Conservation (phyloP, 2,329 filamentous ascomycete species). For the Fusarium graminum region DNA sequence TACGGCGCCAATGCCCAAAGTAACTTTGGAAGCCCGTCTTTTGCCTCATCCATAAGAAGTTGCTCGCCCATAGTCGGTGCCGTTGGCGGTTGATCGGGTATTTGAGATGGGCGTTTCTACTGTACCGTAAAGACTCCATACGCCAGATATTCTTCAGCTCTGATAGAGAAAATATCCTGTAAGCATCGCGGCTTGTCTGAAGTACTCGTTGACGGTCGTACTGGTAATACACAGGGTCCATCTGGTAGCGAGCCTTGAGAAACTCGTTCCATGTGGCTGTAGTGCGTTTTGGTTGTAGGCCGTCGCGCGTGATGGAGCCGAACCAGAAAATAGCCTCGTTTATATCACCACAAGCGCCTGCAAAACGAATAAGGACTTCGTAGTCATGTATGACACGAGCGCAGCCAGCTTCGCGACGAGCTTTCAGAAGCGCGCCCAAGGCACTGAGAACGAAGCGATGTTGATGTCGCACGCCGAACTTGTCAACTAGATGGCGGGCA, state of each 20-base stretch:
- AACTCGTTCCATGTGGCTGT: constrained; percentile 60
- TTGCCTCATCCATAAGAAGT: constrained; percentile 47
- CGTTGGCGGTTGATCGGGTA: constrained; percentile 52
- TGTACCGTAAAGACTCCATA: constrained; percentile 52
- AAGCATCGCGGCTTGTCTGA: constrained; percentile 57
- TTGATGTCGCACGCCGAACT: constrained; percentile 60
- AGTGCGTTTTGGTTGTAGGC: constrained; percentile 50
- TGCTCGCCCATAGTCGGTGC: constrained; percentile 43
- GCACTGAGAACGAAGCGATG: constrained; percentile 56
- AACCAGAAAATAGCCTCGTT: constrained; percentile 53
- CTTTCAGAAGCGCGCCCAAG: constrained; percentile 53
- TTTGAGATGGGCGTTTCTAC: constrained; percentile 45
- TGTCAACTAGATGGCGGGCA: constrained; percentile 55
- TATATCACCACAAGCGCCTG: constrained; percentile 60
- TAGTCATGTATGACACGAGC: constrained; percentile 58
- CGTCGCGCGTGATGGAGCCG: constrained; percentile 46
- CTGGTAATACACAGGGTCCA: constrained; percentile 61
- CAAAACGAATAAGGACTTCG: constrained; percentile 60
- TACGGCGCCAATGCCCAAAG: constrained; percentile 49
- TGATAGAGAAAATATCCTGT: constrained; percentile 39
- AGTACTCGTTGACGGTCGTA: constrained; percentile 59
- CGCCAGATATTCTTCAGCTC: constrained; percentile 39
- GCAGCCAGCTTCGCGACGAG: constrained; percentile 49
- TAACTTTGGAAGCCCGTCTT: constrained; percentile 48
- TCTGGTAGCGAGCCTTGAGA: constrained; percentile 62